Percentiles rank a stretch among this genome's conserved stretches.
Evolutionary conservation across 306 rosid species (phyloP).

Genomic region (Medicago arabica): DNA sequence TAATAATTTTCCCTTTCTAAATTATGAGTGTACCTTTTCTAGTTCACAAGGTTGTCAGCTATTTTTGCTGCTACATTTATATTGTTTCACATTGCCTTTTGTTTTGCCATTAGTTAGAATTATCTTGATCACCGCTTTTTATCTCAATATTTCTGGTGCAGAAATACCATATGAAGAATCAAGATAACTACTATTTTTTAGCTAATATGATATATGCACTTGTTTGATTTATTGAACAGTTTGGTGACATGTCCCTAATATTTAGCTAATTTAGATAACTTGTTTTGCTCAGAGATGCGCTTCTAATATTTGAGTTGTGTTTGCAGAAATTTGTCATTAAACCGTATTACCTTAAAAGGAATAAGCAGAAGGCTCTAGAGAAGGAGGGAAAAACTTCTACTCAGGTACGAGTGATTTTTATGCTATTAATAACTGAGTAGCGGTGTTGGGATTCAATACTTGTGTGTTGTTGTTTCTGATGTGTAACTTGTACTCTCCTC

Average conservation of each 20-base stretch:
- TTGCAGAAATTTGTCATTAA: constrained; percentile 77
- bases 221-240: constrained; percentile 34
- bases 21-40: constrained; percentile 1
- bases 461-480: constrained; percentile 14
- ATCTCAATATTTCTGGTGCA: constrained; percentile 12
- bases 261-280: not conserved
- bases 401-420: constrained; percentile 61
- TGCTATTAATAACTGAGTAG: not conserved
- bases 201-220: constrained; percentile 11
- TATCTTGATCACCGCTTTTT: not conserved
- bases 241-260: not conserved
- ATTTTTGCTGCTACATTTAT: constrained; percentile 14
- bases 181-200: constrained; percentile 29
- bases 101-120: not conserved
- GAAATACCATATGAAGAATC: constrained; percentile 22
- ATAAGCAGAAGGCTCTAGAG: constrained; percentile 80
- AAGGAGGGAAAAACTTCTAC: constrained; percentile 68
- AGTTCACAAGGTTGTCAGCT: not conserved
- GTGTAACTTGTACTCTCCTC: constrained; percentile 18
- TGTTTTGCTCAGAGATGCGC: not conserved
- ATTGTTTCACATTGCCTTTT: constrained; percentile 6
- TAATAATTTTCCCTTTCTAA: not conserved
- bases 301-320: constrained; percentile 34
- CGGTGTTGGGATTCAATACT: constrained; percentile 29
- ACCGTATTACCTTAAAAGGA: constrained; percentile 81